Evolutionary conservation across 371 early-diverging fungal genomes (phyloP), one percentile per base, ranked within the genome.

Genomic region (Mortierella sp.): DNA sequence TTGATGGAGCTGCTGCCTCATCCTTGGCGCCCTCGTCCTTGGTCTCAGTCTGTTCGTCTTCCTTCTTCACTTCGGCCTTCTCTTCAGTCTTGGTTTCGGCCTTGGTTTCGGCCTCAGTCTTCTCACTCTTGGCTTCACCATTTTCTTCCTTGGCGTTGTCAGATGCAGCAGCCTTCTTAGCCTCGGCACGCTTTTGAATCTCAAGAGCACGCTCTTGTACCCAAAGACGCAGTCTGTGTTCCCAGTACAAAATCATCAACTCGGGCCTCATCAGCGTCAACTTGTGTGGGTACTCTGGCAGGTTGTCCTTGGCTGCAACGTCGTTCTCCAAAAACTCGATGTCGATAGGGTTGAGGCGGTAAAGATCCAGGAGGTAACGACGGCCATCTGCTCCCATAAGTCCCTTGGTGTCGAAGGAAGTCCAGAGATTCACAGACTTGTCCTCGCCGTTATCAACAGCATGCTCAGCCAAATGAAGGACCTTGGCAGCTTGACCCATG

Each of bases 351-450:
- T 89, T 91, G 49, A 96, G 71, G 50, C 98, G 90, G 81, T 92
- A 95, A 49, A 96, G 84, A 81, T 98, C 98, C 71, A 98, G 81
- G 46, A 98, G 71, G 78, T 98, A 98, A 39, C 90, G 85, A 79
- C 96, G 91, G 13, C 93, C 92, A 74, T 98, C 98, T 17, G 92
- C 91, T 44, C 98, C 96, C 44, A 90, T 67, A 56, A 98, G 85
- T 22, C 97, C 97, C 87, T 97, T 98, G 62, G 92, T 90, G 55
- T 98, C 98, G 34, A 92, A 74, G 8, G 96, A 95, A 1, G 94
- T 92, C 63, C 84, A 90, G 24, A 97, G 80, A 49, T 80, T 82
- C 40, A 85, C 80, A 55, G 85, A 72, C 27, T 84, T 78, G 24
- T 87, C 93, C 27, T 86, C 81, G n/a, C 67, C 88, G 79, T 95